phyloP scores from a whole-genome alignment of 805 yeast genomes.

The Diddensiella santjacobensis region DNA sequence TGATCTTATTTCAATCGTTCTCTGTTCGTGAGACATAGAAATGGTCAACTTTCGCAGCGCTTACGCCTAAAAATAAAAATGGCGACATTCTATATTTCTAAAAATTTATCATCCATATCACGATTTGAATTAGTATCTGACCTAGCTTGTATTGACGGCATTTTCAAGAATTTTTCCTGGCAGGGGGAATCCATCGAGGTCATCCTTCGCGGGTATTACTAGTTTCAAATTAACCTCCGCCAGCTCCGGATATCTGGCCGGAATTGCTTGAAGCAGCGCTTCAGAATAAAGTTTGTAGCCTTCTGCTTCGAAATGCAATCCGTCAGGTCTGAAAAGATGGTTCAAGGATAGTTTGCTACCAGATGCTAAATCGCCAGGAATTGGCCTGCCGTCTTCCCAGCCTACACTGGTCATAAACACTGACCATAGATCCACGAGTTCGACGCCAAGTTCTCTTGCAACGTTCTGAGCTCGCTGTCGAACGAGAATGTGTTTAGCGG shows the following conservation, averaged over 20 bases:
- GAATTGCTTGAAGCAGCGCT: conserved; percentile 40
- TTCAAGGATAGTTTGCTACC: conserved; percentile 12
- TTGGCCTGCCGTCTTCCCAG: conserved; percentile 36
- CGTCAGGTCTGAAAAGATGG: conserved; percentile 43
- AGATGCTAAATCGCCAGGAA: conserved; percentile 14
- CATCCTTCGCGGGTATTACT: not conserved
- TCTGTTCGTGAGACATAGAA: too few relatives aligned
- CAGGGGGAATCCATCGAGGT: not conserved
- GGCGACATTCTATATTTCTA: too few relatives aligned
- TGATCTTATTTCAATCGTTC: too few relatives aligned
- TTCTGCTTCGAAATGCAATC: conserved; percentile 55
- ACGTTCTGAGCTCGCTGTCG: conserved; percentile 46
- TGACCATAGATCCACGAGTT: conserved; percentile 54
- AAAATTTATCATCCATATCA: too few relatives aligned
- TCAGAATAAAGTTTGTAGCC: conserved; percentile 50
- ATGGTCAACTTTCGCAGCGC: too few relatives aligned
- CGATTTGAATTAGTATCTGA: too few relatives aligned
- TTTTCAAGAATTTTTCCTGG: not conserved
- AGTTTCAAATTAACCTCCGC: conserved; percentile 27
- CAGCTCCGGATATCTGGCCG: conserved; percentile 45
- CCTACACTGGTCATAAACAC: conserved; percentile 41
- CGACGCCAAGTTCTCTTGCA: conserved; percentile 45
- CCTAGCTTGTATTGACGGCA: not conserved
- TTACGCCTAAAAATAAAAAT: too few relatives aligned
- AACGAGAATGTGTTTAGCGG: conserved; percentile 45